phyloP scores from a whole-genome alignment of 352 stramenopile genomes.

The Aphanomyces invadans region DNA sequence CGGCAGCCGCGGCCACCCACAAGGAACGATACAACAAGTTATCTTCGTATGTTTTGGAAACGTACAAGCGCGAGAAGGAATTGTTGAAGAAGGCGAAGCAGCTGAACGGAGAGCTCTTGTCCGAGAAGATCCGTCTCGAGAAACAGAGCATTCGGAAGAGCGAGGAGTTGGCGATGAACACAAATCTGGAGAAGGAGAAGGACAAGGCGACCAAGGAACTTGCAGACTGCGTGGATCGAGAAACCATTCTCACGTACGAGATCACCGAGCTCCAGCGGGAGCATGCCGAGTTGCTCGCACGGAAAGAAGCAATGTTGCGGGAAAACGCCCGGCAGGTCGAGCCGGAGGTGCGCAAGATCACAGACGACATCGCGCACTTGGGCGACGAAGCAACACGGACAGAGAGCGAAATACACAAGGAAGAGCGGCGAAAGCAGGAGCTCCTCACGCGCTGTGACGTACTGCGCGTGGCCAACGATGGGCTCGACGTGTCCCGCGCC shows the following conservation, averaged over 20 bases:
- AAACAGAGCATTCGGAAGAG: constrained; percentile 81
- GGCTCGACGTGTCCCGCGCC: constrained; percentile 38
- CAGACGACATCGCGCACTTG: constrained; percentile 51
- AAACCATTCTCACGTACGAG: constrained; percentile 81
- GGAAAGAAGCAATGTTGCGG: constrained; percentile 66
- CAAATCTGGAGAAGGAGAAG: constrained; percentile 70
- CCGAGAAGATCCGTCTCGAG: constrained; percentile 79
- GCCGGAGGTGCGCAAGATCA: constrained; percentile 70
- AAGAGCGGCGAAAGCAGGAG: constrained; percentile 54
- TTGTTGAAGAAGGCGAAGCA: constrained; percentile 73
- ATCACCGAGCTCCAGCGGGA: constrained; percentile 81
- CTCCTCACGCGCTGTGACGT: constrained; percentile 52
- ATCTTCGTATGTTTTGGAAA: constrained; percentile 58
- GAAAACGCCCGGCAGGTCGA: constrained; percentile 80
- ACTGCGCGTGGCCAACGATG: constrained; percentile 51
- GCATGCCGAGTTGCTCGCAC: constrained; percentile 52
- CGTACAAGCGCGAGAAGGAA: constrained; percentile 75
- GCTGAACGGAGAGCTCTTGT: constrained; percentile 77
- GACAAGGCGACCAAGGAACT: constrained; percentile 71
- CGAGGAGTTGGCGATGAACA: constrained; percentile 64
- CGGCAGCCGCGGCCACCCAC: constrained; percentile 69
- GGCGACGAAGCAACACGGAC: constrained; percentile 60
- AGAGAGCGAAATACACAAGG: constrained; percentile 63
- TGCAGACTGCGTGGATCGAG: constrained; percentile 62
- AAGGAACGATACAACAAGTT: constrained; percentile 74